Percentiles rank a stretch among this genome's conserved stretches.
These are phyloP conservation scores for Triticum monococcum DNA, from an alignment of 176 grass and related monocot genomes.

Conservation along the genomic window DNA sequence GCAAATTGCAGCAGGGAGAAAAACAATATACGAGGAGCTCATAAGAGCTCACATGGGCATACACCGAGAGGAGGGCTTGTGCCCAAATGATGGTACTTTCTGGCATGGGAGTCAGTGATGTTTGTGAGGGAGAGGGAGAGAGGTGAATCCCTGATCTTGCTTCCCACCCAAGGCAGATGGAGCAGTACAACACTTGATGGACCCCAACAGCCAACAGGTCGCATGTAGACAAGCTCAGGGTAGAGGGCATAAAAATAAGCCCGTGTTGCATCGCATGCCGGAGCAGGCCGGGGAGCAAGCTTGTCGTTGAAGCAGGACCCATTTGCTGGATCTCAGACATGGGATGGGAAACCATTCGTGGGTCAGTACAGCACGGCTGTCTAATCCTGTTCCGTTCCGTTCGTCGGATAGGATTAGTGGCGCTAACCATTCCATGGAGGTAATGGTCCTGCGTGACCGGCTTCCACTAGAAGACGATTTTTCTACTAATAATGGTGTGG, in stretches of 20 bases:
- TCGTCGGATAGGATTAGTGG: not conserved
- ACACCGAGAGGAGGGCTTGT: conserved; percentile 43
- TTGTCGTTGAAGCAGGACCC: conserved; percentile 59
- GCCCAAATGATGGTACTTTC: conserved; percentile 95
- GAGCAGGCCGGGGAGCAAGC: conserved; percentile 38
- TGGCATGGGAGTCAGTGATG: conserved; percentile 61
- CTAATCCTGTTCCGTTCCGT: not conserved
- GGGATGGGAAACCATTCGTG: not conserved
- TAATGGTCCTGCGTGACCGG: not conserved
- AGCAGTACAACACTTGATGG: conserved; percentile 87
- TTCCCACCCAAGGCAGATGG: conserved; percentile 91
- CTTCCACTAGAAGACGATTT: not conserved
- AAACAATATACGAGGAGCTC: conserved; percentile 7
- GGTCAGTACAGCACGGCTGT: conserved; percentile 2
- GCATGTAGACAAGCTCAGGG: conserved; percentile 36
- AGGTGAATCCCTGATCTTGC: conserved; percentile 71
- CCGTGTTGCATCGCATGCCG: conserved; percentile 49
- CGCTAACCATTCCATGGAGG: not conserved
- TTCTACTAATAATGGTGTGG: not conserved
- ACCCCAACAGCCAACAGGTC: conserved; percentile 64
- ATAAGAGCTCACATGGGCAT: conserved; percentile 81
- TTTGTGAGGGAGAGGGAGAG: conserved; percentile 33
- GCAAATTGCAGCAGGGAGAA: conserved; percentile 48
- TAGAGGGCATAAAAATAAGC: conserved; percentile 56
- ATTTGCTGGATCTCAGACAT: conserved; percentile 1